Evolutionary conservation across 345 rosid genomes (phyloP).

Genomic region (Heritiera littoralis): DNA sequence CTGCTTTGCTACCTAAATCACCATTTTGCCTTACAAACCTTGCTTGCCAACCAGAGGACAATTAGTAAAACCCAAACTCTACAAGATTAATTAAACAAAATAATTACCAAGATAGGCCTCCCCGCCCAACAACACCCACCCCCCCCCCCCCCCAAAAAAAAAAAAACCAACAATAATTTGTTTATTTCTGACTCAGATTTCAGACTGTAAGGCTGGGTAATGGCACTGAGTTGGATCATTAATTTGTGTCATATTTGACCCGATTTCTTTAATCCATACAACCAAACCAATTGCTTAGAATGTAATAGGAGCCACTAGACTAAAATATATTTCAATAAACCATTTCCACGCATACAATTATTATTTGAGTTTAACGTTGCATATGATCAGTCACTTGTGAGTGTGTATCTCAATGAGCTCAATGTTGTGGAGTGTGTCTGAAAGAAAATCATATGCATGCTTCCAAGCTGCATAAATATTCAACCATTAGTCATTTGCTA

Average conservation of each 20-base stretch:
- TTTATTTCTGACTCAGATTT: constrained; percentile 3
- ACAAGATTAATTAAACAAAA: not conserved
- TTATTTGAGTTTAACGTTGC: not conserved
- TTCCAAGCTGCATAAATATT: not conserved
- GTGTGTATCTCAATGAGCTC: not conserved
- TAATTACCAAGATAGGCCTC: not conserved
- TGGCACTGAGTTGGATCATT: not conserved
- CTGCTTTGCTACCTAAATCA: not conserved
- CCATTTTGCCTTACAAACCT: not conserved
- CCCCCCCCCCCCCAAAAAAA: too few relatives aligned
- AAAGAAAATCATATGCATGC: not conserved
- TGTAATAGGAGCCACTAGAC: not conserved
- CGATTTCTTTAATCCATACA: not conserved
- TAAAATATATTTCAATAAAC: not conserved
- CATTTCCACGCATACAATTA: constrained; percentile 15
- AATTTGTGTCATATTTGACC: not conserved
- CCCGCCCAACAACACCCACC: not conserved
- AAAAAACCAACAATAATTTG: too few relatives aligned
- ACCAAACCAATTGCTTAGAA: not conserved
- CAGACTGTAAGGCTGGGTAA: not conserved
- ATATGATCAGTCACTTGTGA: not conserved
- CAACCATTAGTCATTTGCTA: not conserved
- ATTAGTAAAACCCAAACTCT: not conserved
- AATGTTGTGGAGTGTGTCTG: not conserved
- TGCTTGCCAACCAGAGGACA: not conserved